phyloP scores from a whole-genome alignment of 805 yeast species.

The Saturnispora serradocipensis region DNA sequence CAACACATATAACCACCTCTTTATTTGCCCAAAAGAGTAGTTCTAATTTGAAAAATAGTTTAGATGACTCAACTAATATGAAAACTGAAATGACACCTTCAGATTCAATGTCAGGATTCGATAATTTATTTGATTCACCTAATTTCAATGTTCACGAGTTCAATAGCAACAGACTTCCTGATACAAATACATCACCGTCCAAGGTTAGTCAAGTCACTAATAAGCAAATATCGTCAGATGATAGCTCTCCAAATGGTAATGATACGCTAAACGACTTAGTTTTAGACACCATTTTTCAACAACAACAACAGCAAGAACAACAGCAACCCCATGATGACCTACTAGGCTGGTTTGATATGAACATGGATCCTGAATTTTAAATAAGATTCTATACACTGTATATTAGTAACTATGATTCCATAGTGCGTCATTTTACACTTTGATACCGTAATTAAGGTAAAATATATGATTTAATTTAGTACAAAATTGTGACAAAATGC shows the following conservation, averaged over 20 bases:
- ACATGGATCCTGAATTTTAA: conserved; percentile 56
- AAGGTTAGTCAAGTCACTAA: neutral
- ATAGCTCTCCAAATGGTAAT: conserved; percentile 19
- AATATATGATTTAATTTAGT: neutral
- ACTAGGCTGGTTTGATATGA: conserved; percentile 88
- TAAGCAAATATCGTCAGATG: conserved; percentile 5
- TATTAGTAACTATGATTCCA: neutral
- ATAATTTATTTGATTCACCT: conserved; percentile 11
- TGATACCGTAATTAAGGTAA: neutral
- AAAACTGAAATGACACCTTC: neutral
- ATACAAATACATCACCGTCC: neutral
- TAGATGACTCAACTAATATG: neutral
- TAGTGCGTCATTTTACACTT: neutral
- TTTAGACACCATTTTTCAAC: conserved; percentile 56
- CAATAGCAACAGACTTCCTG: neutral
- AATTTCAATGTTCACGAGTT: neutral
- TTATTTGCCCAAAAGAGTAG: conserved; percentile 7
- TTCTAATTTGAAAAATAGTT: neutral
- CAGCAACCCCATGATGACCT: conserved; percentile 82
- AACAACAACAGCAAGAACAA: conserved; percentile 71
- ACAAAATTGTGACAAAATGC: neutral
- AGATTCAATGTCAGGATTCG: conserved; percentile 6
- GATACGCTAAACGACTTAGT: conserved; percentile 23
- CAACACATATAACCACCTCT: conserved; percentile 5
- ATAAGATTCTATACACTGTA: neutral